These are phyloP conservation scores for Parachaetomium inaequale DNA, from an alignment of 495 filamentous ascomycete species.

Conservation along the genomic window DNA sequence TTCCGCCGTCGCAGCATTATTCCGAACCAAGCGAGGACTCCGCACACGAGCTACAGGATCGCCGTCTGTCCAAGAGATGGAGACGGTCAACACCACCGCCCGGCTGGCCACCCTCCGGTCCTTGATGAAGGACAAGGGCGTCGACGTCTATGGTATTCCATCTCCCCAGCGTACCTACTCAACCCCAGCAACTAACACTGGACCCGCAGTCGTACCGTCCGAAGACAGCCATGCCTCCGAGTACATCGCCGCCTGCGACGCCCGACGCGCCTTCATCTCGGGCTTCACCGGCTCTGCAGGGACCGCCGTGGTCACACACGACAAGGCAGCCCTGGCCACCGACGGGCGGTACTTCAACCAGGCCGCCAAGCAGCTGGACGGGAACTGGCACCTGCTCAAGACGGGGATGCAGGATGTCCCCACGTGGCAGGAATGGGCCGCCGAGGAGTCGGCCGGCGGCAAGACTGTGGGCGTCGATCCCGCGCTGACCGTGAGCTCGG, in stretches of 20 bases:
- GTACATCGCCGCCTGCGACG: slow-evolving; percentile 94
- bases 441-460: slow-evolving; percentile 75
- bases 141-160: slow-evolving; percentile 89
- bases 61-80: slow-evolving; percentile 60
- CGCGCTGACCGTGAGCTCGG: slow-evolving; percentile 75
- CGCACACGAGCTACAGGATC: slow-evolving; percentile 5
- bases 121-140: slow-evolving; percentile 81
- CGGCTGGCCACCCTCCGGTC: slow-evolving; percentile 73
- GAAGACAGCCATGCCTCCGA: slow-evolving; percentile 98
- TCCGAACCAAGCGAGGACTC: slow-evolving; percentile 14
- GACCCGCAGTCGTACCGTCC: slow-evolving; percentile 76
- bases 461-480: slow-evolving; percentile 92
- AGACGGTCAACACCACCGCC: slow-evolving; percentile 73
- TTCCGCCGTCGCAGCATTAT: slow-evolving; percentile 13
- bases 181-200: slow-evolving; percentile 11
- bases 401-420: slow-evolving; percentile 89
- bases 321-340: slow-evolving; percentile 86
- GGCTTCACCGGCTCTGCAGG: slow-evolving; percentile 96
- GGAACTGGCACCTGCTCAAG: slow-evolving; percentile 89
- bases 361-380: slow-evolving; percentile 85
- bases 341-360: slow-evolving; percentile 99
- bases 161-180: slow-evolving; percentile 2
- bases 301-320: slow-evolving; percentile 79
- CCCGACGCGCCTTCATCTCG: slow-evolving; percentile 83
- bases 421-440: slow-evolving; percentile 97